A percentile compares a stretch with the other conserved stretches of the same genome.
These are phyloP conservation scores for Boletus semigastroideus DNA, from an alignment of 1,284 basidiomycete genomes.

Conservation along the genomic window DNA sequence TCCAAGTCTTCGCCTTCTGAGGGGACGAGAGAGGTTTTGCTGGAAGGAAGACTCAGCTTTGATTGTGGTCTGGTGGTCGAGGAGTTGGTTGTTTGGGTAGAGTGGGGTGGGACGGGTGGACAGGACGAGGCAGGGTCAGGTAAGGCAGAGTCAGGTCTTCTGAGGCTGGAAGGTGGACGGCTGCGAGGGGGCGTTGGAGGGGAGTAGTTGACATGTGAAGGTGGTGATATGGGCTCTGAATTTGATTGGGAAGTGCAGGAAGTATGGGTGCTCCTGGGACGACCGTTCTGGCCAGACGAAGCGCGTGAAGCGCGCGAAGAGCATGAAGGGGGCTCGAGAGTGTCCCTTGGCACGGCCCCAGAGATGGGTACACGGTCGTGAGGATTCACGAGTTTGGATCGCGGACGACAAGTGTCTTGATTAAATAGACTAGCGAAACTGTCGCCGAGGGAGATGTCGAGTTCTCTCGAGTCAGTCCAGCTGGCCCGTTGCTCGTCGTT, in stretches of 20 bases:
- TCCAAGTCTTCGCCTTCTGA: constrained; percentile 82
- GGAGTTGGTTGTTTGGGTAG: constrained; percentile 35
- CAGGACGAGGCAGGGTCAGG: constrained; percentile 16
- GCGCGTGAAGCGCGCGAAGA: constrained; percentile 30
- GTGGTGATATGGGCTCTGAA: constrained; percentile 21
- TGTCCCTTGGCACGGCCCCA: constrained; percentile 4
- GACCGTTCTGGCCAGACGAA: constrained; percentile 14
- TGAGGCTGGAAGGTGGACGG: constrained; percentile 29
- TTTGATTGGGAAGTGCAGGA: constrained; percentile 28
- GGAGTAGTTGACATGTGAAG: constrained; percentile 16
- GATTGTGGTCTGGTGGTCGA: constrained; percentile 38
- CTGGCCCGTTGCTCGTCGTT: constrained; percentile 43
- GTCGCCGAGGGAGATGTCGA: constrained; percentile 35
- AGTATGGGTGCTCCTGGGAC: constrained; percentile 27
- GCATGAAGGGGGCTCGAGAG: constrained; percentile 28
- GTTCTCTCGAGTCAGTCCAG: constrained; percentile 40
- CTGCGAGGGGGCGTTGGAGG: constrained; percentile 35
- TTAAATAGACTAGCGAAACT: constrained; percentile 30
- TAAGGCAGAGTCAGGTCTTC: constrained; percentile 25
- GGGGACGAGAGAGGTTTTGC: constrained; percentile 60
- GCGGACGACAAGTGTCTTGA: constrained; percentile 10
- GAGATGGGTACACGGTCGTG: constrained; percentile 15
- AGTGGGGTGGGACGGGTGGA: constrained; percentile 22
- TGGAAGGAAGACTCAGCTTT: constrained; percentile 40
- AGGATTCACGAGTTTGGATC: constrained; percentile 16